phyloP scores from a whole-genome alignment of 176 grass and related monocot species.

The Musa troglodytarum region DNA sequence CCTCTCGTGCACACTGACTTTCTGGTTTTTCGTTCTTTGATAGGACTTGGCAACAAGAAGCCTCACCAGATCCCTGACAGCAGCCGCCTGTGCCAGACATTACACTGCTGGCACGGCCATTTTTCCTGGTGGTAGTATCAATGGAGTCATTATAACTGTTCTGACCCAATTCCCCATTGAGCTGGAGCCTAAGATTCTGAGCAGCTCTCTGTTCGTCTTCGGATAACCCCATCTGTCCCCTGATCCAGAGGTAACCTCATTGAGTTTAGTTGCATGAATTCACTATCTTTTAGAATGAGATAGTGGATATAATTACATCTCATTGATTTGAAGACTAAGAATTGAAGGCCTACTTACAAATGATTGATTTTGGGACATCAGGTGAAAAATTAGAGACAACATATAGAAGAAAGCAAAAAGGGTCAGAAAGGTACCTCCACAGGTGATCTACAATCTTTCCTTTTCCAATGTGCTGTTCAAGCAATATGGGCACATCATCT shows the following conservation, averaged over 20 bases:
- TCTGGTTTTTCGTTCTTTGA: conserved; percentile 36
- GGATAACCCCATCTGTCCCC: conserved; percentile 27
- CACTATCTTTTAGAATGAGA: not conserved
- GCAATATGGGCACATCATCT: conserved; percentile 19
- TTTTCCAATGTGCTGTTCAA: conserved; percentile 22
- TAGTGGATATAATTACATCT: not conserved
- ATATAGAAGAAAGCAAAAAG: not conserved
- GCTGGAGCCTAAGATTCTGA: conserved; percentile 3
- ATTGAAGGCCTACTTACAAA: too few species aligned
- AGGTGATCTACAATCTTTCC: conserved; percentile 20
- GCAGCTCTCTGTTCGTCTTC: conserved; percentile 26
- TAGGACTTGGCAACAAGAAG: conserved; percentile 63
- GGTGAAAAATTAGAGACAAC: not conserved
- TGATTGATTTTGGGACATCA: not conserved
- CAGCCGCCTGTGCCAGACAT: conserved; percentile 35
- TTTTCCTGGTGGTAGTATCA: conserved; percentile 20
- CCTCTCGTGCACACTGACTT: conserved; percentile 31
- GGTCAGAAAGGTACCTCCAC: conserved; percentile 9
- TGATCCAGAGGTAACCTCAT: not conserved
- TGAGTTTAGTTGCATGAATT: not conserved
- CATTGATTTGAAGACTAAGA: too few species aligned
- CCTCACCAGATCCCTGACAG: conserved; percentile 49
- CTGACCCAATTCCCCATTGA: not conserved
- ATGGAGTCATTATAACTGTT: conserved; percentile 25
- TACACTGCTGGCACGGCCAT: conserved; percentile 21